Conservation (phyloP, 2,329 filamentous ascomycete genomes). For the Orbilia oligospora region DNA sequence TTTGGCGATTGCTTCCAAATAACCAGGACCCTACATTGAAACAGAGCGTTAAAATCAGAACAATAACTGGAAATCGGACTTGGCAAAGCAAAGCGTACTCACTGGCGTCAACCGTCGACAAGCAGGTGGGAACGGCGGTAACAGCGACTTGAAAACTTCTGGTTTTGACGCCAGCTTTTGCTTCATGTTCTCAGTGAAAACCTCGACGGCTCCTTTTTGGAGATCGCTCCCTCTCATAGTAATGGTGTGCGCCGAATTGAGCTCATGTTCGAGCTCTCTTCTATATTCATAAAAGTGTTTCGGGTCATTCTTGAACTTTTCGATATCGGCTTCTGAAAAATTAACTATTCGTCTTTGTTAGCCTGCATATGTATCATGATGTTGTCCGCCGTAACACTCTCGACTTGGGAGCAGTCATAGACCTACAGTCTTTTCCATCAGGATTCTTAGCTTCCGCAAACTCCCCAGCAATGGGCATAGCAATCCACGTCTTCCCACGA, state of each 20-base stretch:
- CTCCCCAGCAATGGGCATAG: conserved; percentile 65
- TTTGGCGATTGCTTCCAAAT: conserved; percentile 67
- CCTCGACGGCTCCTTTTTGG: conserved; percentile 42
- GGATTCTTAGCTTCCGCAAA: conserved; percentile 65
- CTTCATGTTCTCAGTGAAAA: conserved; percentile 50
- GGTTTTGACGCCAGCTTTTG: conserved; percentile 42
- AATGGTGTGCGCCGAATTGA: conserved; percentile 61
- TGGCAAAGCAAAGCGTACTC: conserved; percentile 43
- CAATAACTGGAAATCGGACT: conserved; percentile 53
- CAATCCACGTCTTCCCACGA: conserved; percentile 63
- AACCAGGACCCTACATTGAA: conserved; percentile 62
- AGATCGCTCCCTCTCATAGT: conserved; percentile 61
- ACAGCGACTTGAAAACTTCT: conserved; percentile 44
- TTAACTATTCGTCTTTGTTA: conserved; percentile 18
- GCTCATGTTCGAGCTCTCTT: conserved; percentile 60
- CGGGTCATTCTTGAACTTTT: conserved; percentile 61
- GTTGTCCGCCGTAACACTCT: not conserved
- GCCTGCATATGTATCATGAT: not conserved
- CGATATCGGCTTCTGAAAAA: conserved; percentile 61
- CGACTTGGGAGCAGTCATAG: not conserved
- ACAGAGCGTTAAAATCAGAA: conserved; percentile 62
- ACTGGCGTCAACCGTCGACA: conserved; percentile 65
- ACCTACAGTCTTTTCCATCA: conserved; percentile 66
- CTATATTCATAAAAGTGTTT: conserved; percentile 60
- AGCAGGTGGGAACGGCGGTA: conserved; percentile 51